These are phyloP conservation scores for Blastocystis sp. DNA, from an alignment of 352 stramenopile genomes.

Conservation along the genomic window DNA sequence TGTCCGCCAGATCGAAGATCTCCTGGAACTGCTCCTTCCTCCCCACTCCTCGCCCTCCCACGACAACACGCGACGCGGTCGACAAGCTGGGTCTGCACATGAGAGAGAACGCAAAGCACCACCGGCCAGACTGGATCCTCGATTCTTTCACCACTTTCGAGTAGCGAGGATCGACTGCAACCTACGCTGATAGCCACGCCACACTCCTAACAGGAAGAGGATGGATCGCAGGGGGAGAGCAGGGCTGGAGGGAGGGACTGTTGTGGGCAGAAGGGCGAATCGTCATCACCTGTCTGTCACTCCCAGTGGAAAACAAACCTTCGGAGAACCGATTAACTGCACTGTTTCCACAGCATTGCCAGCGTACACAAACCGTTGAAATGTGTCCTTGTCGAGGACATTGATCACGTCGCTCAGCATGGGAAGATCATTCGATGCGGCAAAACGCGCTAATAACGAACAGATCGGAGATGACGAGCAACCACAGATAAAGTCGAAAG, in stretches of 20 bases:
- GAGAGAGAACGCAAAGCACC: slow-evolving; percentile 82
- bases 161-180: not conserved
- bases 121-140: slow-evolving; percentile 79
- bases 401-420: slow-evolving; percentile 91
- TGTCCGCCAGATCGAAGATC: slow-evolving; percentile 92
- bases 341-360: slow-evolving; percentile 75
- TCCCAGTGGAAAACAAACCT: not conserved
- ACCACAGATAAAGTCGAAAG: slow-evolving; percentile 84
- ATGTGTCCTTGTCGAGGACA: slow-evolving; percentile 83
- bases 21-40: slow-evolving; percentile 93
- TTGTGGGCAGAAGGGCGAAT: not conserved
- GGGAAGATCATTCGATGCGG: slow-evolving; percentile 83
- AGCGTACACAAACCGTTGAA: slow-evolving; percentile 79
- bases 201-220: not conserved
- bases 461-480: slow-evolving; percentile 87
- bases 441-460: slow-evolving; percentile 88
- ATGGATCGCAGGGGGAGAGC: slow-evolving; percentile 77
- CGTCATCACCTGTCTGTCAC: not conserved
- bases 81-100: slow-evolving; percentile 88
- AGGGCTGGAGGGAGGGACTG: not conserved
- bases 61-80: slow-evolving; percentile 85
- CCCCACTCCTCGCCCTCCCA: slow-evolving; percentile 90
- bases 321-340: not conserved
- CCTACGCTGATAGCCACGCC: not conserved
- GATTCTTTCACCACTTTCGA: slow-evolving; percentile 10